These are phyloP conservation scores for Tylopilus sp. DNA, from an alignment of 1,284 basidiomycete genomes.

Conservation along the genomic window DNA sequence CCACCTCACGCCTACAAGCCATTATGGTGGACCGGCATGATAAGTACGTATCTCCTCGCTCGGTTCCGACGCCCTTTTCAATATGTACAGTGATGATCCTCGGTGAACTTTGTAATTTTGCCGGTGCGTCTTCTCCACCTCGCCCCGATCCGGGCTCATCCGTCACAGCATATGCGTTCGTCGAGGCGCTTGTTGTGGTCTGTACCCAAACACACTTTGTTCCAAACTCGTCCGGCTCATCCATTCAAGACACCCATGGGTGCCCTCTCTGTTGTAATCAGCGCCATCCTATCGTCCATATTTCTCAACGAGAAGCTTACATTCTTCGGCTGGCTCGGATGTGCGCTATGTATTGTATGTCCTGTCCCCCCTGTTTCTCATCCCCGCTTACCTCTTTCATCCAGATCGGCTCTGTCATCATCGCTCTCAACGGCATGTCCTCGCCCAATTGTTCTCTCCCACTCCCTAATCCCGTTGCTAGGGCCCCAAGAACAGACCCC, in stretches of 20 bases:
- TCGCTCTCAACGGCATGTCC: conserved; percentile 67
- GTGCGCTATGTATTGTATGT: conserved; percentile 80
- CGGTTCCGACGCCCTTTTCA: neutral
- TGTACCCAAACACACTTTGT: conserved; percentile 34
- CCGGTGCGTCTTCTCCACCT: conserved; percentile 49
- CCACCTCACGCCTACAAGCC: conserved; percentile 38
- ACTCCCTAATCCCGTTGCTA: conserved; percentile 26
- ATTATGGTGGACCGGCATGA: conserved; percentile 89
- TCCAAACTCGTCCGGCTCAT: conserved; percentile 6
- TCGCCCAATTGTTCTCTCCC: neutral
- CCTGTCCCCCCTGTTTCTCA: neutral
- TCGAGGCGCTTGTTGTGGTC: conserved; percentile 85
- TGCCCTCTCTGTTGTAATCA: conserved; percentile 94
- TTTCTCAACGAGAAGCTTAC: conserved; percentile 91
- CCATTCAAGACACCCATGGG: conserved; percentile 84
- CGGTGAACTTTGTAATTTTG: conserved; percentile 82
- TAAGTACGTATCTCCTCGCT: conserved; percentile 40
- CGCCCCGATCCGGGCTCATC: conserved; percentile 23
- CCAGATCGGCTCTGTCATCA: conserved; percentile 83
- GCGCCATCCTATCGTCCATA: conserved; percentile 89
- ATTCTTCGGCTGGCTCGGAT: conserved; percentile 93
- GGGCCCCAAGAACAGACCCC: conserved; percentile 82
- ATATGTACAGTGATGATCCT: conserved; percentile 63
- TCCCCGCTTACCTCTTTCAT: conserved; percentile 1
- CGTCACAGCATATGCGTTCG: conserved; percentile 77